Evolutionary conservation across 257 asterid genomes (phyloP).

Genomic region (Solanum gracilifrons): DNA sequence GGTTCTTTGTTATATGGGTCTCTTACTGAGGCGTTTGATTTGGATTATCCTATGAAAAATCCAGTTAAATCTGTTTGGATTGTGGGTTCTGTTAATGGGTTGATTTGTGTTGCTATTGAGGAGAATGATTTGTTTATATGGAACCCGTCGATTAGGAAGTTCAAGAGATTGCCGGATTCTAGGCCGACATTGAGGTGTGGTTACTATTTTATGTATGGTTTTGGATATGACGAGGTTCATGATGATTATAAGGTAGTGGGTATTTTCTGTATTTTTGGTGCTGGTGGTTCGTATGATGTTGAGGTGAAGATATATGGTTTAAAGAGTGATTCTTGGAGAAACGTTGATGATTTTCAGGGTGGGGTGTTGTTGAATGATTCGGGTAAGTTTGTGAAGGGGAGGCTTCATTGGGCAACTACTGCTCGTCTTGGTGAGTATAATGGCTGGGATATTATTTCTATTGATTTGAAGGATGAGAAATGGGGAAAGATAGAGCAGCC

Average conservation of each 20-base stretch:
- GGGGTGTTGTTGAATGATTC: neutral
- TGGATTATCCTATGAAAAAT: neutral
- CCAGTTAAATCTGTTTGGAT: neutral
- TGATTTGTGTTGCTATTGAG: slow-evolving; percentile 23
- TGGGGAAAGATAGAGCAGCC: slow-evolving; percentile 6
- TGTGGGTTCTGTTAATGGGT: slow-evolving; percentile 49
- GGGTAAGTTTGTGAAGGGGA: slow-evolving; percentile 10
- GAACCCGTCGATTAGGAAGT: slow-evolving; percentile 38
- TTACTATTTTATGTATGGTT: slow-evolving; percentile 17
- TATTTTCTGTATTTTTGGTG: neutral
- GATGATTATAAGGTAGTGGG: slow-evolving; percentile 33
- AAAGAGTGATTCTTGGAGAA: slow-evolving; percentile 15
- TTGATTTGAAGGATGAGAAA: slow-evolving; percentile 2
- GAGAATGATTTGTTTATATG: slow-evolving; percentile 17
- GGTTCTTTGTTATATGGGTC: slow-evolving; percentile 25
- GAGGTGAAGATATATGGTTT: slow-evolving; percentile 12
- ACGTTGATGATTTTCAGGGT: neutral
- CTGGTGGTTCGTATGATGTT: neutral
- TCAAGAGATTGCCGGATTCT: slow-evolving; percentile 24
- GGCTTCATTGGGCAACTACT: slow-evolving; percentile 23
- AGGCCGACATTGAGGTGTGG: neutral
- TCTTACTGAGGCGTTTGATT: neutral
- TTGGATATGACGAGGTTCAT: slow-evolving; percentile 33
- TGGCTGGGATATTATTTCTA: slow-evolving; percentile 6
- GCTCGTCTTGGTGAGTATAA: neutral